These are phyloP conservation scores for Yamadazyma insecticola DNA, from an alignment of 805 yeast species.

Conservation along the genomic window DNA sequence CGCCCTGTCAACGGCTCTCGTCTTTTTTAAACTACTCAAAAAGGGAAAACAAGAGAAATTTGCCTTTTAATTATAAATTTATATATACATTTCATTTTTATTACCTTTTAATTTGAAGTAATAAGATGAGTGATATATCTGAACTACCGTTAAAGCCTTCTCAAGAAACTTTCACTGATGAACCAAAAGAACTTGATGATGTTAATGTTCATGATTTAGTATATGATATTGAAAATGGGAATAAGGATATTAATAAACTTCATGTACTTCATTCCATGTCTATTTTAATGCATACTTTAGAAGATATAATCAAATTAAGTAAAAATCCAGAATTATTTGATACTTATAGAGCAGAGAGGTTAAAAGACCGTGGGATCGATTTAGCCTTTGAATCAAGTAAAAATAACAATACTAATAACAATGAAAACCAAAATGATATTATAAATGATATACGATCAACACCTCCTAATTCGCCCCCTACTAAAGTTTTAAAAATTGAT, in stretches of 20 bases:
- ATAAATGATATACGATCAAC: conserved; percentile 5
- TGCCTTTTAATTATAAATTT: too few species aligned
- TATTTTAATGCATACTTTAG: conserved; percentile 23
- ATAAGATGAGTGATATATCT: conserved; percentile 3
- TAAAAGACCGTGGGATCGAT: conserved; percentile 11
- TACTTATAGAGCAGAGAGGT: conserved; percentile 22
- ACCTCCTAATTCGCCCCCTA: conserved; percentile 21
- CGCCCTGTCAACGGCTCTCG: neutral
- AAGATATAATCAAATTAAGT: conserved; percentile 30
- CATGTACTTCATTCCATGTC: conserved; percentile 32
- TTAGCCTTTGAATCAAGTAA: neutral
- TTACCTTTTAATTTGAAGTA: neutral
- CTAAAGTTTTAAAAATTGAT: conserved; percentile 6
- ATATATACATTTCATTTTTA: neutral
- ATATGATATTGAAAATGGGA: conserved; percentile 24
- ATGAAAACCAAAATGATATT: neutral
- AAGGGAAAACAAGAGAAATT: too few species aligned
- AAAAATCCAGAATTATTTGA: conserved; percentile 16
- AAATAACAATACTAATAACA: neutral
- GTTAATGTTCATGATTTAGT: conserved; percentile 29
- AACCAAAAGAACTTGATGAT: conserved; percentile 30
- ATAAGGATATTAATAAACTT: conserved; percentile 31
- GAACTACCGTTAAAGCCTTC: conserved; percentile 36
- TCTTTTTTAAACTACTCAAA: too few species aligned
- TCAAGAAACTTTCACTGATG: conserved; percentile 39